Base-by-base conservation (phyloP, 768 basidiomycete species). In the Tulasnella sp. region DNA sequence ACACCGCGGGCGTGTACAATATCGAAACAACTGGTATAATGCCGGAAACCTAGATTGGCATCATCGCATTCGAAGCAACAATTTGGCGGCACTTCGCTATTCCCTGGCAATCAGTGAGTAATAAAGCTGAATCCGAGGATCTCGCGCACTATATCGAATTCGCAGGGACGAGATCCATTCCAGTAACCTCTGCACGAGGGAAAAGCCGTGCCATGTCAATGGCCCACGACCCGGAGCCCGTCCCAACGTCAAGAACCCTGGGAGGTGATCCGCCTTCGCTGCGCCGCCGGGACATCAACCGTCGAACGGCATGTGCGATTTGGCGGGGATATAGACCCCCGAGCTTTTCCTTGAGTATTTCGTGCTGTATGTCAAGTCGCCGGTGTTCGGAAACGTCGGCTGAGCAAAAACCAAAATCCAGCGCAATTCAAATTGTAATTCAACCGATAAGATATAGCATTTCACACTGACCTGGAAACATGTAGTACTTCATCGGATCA, bases 161-260 rank as follows among this genome's bases (percentile, higher is more conserved):
- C 25, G 72, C 49, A 19, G 72, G 72, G 37, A 54, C 72, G 34
- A 74, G 3, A 31, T 74, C 72, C 45, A 74, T 29, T 17, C 72
- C 72, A 38, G n/a, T 39, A 15, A 71, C 38, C 29, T 71, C 39
- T 1, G 17, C 34, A 38, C 42, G 4, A 5, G 71, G 71, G 39
- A 71, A 71, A 19, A 7, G 71, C 39, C 71, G 71, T 45, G 71
- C 71, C 71, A 71, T 71, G 39, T 71, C 71, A 25, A 45, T 45
- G 4, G 71, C 71, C 83, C 83, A 83, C 42, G 81, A 82, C 42
- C 83, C 82, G 54, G 82, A 82, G n/a, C 82, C 82, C 12, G 82
- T 81, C 8, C 83, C 82, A 29, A 83, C 80, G 68, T 83, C 83
- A 17, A 83, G 74, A 29, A 82, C 80, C 3, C 79, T 78, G 22